Base-by-base conservation (phyloP, 148 eudicot genomes). In the Selenicereus undatus region DNA sequence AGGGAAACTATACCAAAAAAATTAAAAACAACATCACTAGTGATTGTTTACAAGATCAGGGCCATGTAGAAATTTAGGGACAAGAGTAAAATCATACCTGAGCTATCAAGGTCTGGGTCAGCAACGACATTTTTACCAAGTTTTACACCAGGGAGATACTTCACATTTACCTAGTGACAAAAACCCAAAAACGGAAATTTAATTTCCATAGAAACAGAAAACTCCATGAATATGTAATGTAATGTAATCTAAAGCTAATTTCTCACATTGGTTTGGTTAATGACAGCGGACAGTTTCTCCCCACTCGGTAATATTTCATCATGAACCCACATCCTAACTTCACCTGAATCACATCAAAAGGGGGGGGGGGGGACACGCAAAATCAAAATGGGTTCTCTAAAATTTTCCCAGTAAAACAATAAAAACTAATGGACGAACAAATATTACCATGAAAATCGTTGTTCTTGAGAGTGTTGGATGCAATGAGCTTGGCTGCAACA, bases 271-370 rank as follows among this genome's bases (percentile, higher is more conserved):
- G 97, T 87, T 77, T 81, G 85, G 81, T 96, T 94, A 82, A 96
- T 93, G 83, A 90, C 88, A 48, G 88, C 83, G 1, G 97, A 87
- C 85, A 96, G 92, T 76, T 88, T 92, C 85, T 88, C 91, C 12
- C 98, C 99, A 76, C 73, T 84, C 17, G 95, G 93, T 84, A 96
- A 80, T 12, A 77, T 87, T 89, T 96, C 99, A 85, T 96, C 99
- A 76, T 81, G 89, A 20, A 96, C 98, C 99, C 99, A 96, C 99
- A 96, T 94, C 86, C 87, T 92, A 82, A 96, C 99, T 91, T 96
- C 97, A 89, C 92, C 99, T 96, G 85, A 72, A 81, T 75, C 62
- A 52, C 74, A 87, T 48, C 75, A 82, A 13, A 73, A 52, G 3
- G 43, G 3, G 3, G 5, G 4, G 4, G 39, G 39, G 39, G 39